phyloP scores from a whole-genome alignment of 164 flowering plant species.

The Chimonanthus salicifolius region DNA sequence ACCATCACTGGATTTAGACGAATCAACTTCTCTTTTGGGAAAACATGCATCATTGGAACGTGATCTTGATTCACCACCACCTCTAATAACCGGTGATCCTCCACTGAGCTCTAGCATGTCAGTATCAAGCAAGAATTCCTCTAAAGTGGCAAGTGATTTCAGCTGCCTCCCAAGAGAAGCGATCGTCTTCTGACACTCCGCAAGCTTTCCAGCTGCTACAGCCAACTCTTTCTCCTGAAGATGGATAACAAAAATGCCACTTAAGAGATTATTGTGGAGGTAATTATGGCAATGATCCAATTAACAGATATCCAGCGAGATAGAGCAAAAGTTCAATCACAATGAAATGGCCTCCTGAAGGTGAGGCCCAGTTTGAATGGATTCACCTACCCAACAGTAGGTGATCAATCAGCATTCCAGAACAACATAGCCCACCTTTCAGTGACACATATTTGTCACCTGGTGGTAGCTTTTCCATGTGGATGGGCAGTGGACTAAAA shows the following conservation, averaged over 20 bases:
- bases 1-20: constrained; percentile 17
- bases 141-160: constrained; percentile 73
- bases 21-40: constrained; percentile 20
- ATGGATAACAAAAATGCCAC: not conserved
- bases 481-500: not conserved
- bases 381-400: not conserved
- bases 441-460: not conserved
- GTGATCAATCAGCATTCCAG: not conserved
- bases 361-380: not conserved
- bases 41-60: constrained; percentile 32
- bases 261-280: not conserved
- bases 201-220: constrained; percentile 78
- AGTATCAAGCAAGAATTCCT: constrained; percentile 69
- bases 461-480: not conserved
- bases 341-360: not conserved
- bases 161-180: constrained; percentile 79
- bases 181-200: constrained; percentile 88
- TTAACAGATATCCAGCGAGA: not conserved
- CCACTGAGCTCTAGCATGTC: constrained; percentile 32
- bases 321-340: not conserved
- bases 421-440: not conserved
- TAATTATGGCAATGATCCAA: not conserved
- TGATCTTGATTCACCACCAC: constrained; percentile 32
- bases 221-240: constrained; percentile 66
- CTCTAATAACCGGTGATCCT: constrained; percentile 19